Conservation (phyloP, 495 filamentous ascomycete species). For the Xylaria telfairii region DNA sequence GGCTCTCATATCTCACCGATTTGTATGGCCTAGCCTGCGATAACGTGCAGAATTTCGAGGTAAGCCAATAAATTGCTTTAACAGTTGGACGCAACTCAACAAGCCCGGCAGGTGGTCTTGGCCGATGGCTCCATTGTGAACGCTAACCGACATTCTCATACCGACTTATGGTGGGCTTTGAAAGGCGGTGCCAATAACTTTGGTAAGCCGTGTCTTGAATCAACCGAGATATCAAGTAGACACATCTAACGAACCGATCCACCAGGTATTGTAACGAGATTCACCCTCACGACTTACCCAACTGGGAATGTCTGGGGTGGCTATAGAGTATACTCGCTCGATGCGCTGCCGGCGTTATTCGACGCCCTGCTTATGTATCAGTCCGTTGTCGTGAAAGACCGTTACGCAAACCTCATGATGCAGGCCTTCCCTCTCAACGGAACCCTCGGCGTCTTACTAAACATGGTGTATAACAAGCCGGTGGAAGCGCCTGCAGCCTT, state of each 20-base stretch:
- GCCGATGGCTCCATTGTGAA: slow-evolving; percentile 58
- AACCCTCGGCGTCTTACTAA: slow-evolving; percentile 36
- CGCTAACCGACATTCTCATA: slow-evolving; percentile 48
- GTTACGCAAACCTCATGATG: slow-evolving; percentile 38
- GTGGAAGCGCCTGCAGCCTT: slow-evolving; percentile 32
- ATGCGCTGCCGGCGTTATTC: slow-evolving; percentile 35
- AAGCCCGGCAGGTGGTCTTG: slow-evolving; percentile 50
- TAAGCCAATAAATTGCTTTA: slow-evolving; percentile 22
- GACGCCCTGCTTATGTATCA: slow-evolving; percentile 34
- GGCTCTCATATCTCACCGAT: slow-evolving; percentile 55
- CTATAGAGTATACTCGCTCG: slow-evolving; percentile 42
- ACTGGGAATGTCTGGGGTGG: slow-evolving; percentile 52
- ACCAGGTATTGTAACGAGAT: slow-evolving; percentile 47
- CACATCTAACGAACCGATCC: slow-evolving; percentile 29
- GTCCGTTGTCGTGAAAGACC: slow-evolving; percentile 32
- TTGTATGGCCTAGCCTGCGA: slow-evolving; percentile 63
- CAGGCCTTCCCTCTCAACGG: slow-evolving; percentile 38
- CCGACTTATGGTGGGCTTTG: slow-evolving; percentile 51
- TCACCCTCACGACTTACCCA: slow-evolving; percentile 50
- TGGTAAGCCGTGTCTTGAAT: slow-evolving; percentile 43
- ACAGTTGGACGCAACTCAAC: slow-evolving; percentile 3
- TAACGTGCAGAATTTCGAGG: slow-evolving; percentile 59
- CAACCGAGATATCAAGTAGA: not conserved
- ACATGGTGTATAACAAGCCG: slow-evolving; percentile 37
- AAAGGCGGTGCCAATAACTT: slow-evolving; percentile 59